Evolutionary conservation across 2,329 filamentous ascomycete species (phyloP).

Genomic region (Alternaria alternata): DNA sequence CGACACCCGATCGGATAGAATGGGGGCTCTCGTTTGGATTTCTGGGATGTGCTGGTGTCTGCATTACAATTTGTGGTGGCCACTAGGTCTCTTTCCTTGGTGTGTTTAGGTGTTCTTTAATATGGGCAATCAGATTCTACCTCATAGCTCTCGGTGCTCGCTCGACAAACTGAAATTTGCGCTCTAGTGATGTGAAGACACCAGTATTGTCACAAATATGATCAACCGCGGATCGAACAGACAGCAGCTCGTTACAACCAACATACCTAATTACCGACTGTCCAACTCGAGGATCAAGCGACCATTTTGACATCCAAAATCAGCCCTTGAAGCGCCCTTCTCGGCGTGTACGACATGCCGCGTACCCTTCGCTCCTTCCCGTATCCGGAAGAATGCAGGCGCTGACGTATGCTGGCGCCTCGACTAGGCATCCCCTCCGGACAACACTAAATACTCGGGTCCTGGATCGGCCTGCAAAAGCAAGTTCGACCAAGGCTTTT

Average conservation of each 20-base stretch:
- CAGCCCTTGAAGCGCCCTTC: constrained; percentile 4
- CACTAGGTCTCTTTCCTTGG: constrained; percentile 31
- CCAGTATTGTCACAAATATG: background rate
- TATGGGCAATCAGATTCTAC: constrained; percentile 35
- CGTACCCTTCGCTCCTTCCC: constrained; percentile 8
- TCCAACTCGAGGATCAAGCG: background rate
- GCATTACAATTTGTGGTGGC: constrained; percentile 42
- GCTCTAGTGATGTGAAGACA: constrained; percentile 1
- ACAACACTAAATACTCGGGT: constrained; percentile 10
- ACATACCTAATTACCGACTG: background rate
- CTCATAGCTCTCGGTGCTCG: constrained; percentile 12
- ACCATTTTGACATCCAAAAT: background rate
- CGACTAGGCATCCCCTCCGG: constrained; percentile 14
- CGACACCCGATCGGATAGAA: constrained; percentile 33
- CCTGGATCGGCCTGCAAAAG: constrained; percentile 18
- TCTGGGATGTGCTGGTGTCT: constrained; percentile 34
- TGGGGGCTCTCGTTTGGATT: constrained; percentile 42
- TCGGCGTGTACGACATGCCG: constrained; percentile 3
- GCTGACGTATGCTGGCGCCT: constrained; percentile 20
- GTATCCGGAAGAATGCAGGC: constrained; percentile 10
- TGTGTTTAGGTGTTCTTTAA: constrained; percentile 38
- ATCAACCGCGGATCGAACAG: background rate
- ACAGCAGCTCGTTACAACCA: background rate
- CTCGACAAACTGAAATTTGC: background rate
- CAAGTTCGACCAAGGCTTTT: background rate